These are phyloP conservation scores for Bruguiera parviflora DNA, from an alignment of 345 rosid species.

Conservation along the genomic window DNA sequence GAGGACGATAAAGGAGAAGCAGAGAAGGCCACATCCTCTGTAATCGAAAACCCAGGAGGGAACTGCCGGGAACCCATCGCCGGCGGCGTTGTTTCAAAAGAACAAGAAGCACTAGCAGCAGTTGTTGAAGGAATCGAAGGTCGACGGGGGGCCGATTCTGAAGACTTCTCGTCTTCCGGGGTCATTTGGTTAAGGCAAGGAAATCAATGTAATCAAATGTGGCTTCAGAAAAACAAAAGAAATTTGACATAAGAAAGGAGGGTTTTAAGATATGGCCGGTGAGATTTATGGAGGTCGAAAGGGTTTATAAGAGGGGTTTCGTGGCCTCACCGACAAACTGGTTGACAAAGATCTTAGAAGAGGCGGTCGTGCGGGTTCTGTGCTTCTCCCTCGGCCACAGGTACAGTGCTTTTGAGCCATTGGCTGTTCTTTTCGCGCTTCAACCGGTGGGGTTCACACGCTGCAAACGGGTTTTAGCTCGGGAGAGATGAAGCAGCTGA, in stretches of 20 bases:
- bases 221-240: neutral
- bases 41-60: slow-evolving; percentile 27
- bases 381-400: slow-evolving; percentile 19
- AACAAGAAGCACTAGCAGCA: slow-evolving; percentile 8
- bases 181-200: slow-evolving; percentile 26
- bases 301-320: slow-evolving; percentile 21
- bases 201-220: too few species aligned
- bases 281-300: neutral
- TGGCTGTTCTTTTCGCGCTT: neutral
- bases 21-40: slow-evolving; percentile 27
- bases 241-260: neutral
- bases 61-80: slow-evolving; percentile 17
- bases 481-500: neutral
- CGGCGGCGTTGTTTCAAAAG: slow-evolving; percentile 10
- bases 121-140: neutral
- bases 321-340: slow-evolving; percentile 48
- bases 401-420: slow-evolving; percentile 11
- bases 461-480: too few species aligned
- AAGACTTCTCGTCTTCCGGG: slow-evolving; percentile 23
- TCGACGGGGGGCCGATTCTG: slow-evolving; percentile 23
- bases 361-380: slow-evolving; percentile 49
- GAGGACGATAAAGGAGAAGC: slow-evolving; percentile 26
- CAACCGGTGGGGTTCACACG: neutral
- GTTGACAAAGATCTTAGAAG: slow-evolving; percentile 33
- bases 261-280: neutral